Evolutionary conservation across 441 rosid species (phyloP), one percentile per base, ranked within the genome.

Genomic region (Gossypium aridum): DNA sequence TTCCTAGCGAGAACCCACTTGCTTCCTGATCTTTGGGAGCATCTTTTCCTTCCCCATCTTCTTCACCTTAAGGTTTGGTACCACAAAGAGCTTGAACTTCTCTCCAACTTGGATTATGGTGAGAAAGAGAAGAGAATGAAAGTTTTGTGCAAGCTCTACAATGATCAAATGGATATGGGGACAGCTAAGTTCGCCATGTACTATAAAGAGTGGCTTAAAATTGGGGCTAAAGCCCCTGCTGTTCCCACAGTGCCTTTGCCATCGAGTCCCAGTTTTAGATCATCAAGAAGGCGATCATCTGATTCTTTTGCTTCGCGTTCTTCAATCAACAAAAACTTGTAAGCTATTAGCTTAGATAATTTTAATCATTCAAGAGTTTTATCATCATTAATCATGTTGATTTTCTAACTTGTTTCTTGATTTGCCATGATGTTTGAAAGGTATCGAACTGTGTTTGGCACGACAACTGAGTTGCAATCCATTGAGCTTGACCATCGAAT

Each of bases 1-100:
- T 84, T 82, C 72, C 74, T 88, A 22, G 88, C 88, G 0, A 80
- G 94, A 61, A 83, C 89, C 10, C 88, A 84, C 67, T 75, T 90
- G 85, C 87, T 90, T 82, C 87, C 91, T 28, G 91, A 90, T 81
- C 82, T 90, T 3, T 88, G 94, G 94, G 90, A 87, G 64, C 89
- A 88, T 81, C 79, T 90, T 59, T 85, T 90, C 60, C 88, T 88
- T 62, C 94, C 94, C 4, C 94, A 88, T 71, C 88, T 90, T 66
- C 92, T 87, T 57, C 94, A 90, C 68, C 82, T 90, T 7, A 84
- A 84, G 82, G 83, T 90, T 62, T 90, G 94, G 94, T 81, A 84
- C 78, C 85, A 67, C 12, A 63, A 76, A 45, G 92, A 90, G 49
- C 83, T 84, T 22, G 87, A 88, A 53, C 62, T 67, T 34, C 70